A percentile compares a stretch with the other conserved stretches of the same genome.
Evolutionary conservation across 1,284 basidiomycete genomes (phyloP).

Genomic region (Lentinula novae-zelandiae): DNA sequence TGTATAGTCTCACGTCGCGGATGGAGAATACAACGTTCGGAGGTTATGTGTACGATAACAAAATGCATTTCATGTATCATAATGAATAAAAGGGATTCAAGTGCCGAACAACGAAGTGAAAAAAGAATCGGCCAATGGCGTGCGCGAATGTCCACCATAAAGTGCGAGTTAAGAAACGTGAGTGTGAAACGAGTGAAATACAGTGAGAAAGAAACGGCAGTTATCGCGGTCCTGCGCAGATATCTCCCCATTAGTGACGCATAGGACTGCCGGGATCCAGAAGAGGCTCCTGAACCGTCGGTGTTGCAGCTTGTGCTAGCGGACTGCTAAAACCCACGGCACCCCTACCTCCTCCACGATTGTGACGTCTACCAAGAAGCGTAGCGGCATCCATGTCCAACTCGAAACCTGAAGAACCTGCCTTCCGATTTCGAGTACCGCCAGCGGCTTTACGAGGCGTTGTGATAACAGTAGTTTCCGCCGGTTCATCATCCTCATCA

Average conservation of each 20-base stretch:
- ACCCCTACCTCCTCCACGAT: slow-evolving; percentile 28
- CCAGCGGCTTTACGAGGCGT: slow-evolving; percentile 25
- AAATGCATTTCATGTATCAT: not conserved
- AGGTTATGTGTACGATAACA: not conserved
- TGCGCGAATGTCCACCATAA: slow-evolving; percentile 12
- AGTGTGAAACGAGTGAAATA: not conserved
- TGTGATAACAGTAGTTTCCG: not conserved
- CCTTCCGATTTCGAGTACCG: slow-evolving; percentile 19
- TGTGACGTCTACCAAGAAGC: slow-evolving; percentile 70
- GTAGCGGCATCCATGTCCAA: slow-evolving; percentile 84
- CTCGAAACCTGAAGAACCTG: slow-evolving; percentile 56
- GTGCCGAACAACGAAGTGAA: not conserved
- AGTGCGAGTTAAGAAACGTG: not conserved
- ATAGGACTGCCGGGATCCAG: slow-evolving; percentile 20
- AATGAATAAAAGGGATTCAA: not conserved
- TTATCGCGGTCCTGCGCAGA: slow-evolving; percentile 1
- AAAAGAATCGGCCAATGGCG: slow-evolving; percentile 2
- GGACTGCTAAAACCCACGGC: slow-evolving; percentile 33
- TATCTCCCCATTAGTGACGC: slow-evolving; percentile 2
- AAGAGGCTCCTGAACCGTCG: not conserved
- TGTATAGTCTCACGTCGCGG: not conserved
- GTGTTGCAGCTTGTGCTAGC: slow-evolving; percentile 22
- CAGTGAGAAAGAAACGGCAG: not conserved
- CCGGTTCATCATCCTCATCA: slow-evolving; percentile 54
- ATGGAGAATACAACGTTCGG: not conserved